Percentiles rank a stretch among this genome's conserved stretches.
phyloP scores from a whole-genome alignment of 2,329 filamentous ascomycete species.

The Nothophoma quercina region DNA sequence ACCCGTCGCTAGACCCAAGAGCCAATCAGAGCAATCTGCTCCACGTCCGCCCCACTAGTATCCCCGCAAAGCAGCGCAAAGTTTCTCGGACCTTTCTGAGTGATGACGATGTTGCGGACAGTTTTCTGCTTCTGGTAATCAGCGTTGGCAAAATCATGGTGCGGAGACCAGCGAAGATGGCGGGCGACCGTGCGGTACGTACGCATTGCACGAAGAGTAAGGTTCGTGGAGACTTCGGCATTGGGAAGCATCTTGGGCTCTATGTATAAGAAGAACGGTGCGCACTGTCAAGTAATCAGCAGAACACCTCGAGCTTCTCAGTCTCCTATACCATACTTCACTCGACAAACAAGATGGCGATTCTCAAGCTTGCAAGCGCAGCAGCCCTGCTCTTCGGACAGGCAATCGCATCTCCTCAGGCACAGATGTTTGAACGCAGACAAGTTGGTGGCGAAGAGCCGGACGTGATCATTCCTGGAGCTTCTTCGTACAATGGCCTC shows the following conservation, averaged over 20 bases:
- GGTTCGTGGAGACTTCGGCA: neutral
- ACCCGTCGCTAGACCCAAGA: neutral
- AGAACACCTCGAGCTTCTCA: slow-evolving; percentile 1
- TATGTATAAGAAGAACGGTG: slow-evolving; percentile 7
- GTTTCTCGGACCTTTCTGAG: slow-evolving; percentile 11
- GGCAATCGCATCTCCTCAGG: slow-evolving; percentile 12
- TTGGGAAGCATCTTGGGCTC: neutral
- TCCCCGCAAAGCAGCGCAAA: slow-evolving; percentile 15
- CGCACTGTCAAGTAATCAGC: slow-evolving; percentile 1
- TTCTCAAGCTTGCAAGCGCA: slow-evolving; percentile 12
- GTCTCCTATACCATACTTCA: neutral
- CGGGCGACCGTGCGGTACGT: neutral
- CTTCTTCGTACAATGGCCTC: slow-evolving; percentile 45
- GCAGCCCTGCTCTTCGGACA: slow-evolving; percentile 14
- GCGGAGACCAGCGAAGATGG: neutral
- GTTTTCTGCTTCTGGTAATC: slow-evolving; percentile 8
- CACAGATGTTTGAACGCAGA: slow-evolving; percentile 13
- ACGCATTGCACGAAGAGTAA: neutral
- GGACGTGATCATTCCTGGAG: slow-evolving; percentile 12
- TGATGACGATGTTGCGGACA: slow-evolving; percentile 13
- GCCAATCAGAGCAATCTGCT: slow-evolving; percentile 1
- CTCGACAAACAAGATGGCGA: slow-evolving; percentile 4
- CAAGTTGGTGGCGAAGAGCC: slow-evolving; percentile 13
- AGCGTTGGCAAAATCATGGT: neutral
- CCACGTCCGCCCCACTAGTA: slow-evolving; percentile 7